Evolutionary conservation across 2,329 filamentous ascomycete species (phyloP), one percentile per base, ranked within the genome.

Genomic region (Cordyceps tenuipes): DNA sequence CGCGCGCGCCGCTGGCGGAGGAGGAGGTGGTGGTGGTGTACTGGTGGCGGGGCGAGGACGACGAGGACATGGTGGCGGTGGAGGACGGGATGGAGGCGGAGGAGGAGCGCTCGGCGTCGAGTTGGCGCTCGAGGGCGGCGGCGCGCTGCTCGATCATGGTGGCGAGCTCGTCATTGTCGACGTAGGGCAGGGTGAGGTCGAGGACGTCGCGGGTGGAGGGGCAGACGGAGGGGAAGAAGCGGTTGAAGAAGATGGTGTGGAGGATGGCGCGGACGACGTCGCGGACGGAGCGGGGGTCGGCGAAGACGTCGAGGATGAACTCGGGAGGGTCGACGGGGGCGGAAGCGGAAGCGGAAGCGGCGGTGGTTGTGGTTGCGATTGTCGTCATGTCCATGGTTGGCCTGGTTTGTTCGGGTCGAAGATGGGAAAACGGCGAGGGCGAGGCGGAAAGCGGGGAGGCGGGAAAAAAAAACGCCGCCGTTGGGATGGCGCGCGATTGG

Each of bases 231-330:
- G 91, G 91, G 79, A 97, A 97, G 83, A 93, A 96, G 70, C 94
- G 89, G 78, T 97, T 92, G 82, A 97, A 97, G 84, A 97, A 99
- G 73, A 97, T 97, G 55, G 92, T 95, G 74, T 97, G 92, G 54
- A 97, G 83, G 72, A 97, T 89, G 64, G 89, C 93, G 85, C 93
- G 92, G 64, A 97, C 87, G 59, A 97, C 88, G 71, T 97, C 93
- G 73, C 89, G 90, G 65, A 97, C 90, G 59, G 89, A 94, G 48
- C 85, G 84, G 56, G 91, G 90, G 75, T 97, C 94, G 62, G 92
- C 90, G 72, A 97, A 95, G 70, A 96, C 87, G 72, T 97, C 92
- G 71, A 99, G 84, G 66, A 90, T 90, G 77, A 96, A 96, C 75
- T 97, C 91, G 68, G 91, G 90, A 62, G 90, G 85, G 58, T 73